Base-by-base conservation (phyloP, 2,329 filamentous ascomycete species). In the Colletotrichum chlorophyti region DNA sequence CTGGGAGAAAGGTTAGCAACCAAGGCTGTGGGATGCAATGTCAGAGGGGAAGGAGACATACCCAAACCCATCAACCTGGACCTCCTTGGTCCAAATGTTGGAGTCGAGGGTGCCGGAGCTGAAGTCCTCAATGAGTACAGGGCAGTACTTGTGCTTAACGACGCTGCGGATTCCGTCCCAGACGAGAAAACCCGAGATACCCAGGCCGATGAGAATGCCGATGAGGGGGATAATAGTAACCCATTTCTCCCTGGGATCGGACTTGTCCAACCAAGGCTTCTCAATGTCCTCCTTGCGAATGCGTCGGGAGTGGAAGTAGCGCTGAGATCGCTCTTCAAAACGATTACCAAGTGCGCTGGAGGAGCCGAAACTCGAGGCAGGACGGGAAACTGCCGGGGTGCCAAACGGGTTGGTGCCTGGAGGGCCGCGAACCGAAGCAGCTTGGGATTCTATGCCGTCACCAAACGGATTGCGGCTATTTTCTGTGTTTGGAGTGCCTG, bases 221-320 rank as follows among this genome's bases (percentile, higher is more conserved):
- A 91, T 70, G 37, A 93, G 69, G 3, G 91, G 91, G 55, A 96
- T 83, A 62, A 94, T 92, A 3, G 88, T 93, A 8, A 91, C 87
- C 91, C 91, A 95, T 77, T 92, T 95, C 79, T 94, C 90, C 71
- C 87, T 89, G 11, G 89, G 87, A 64, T 93, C 88, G 55, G 79
- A 86, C 69, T 87, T 88, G n/a, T 83, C 74, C 34, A 89, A 74
- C 91, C 91, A 95, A 11, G 91, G 89, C 75, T 91, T 89, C 70
- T 92, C 88, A 3, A 91, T 73, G 45, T 91, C 84, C 37, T 85
- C 90, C 70, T 91, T 91, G 69, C 81, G 83, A 29, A 94, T 83
- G 60, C 90, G 79, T 58, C 90, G 81, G 15, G 90, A 93, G 72
- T 88, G 88, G 69, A 93, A 94, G 74, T 89, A 92, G 50, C 81